Percentiles rank a stretch among this genome's conserved stretches.
phyloP scores from a whole-genome alignment of 1,284 basidiomycete genomes.

The Ustilago loliicola region DNA sequence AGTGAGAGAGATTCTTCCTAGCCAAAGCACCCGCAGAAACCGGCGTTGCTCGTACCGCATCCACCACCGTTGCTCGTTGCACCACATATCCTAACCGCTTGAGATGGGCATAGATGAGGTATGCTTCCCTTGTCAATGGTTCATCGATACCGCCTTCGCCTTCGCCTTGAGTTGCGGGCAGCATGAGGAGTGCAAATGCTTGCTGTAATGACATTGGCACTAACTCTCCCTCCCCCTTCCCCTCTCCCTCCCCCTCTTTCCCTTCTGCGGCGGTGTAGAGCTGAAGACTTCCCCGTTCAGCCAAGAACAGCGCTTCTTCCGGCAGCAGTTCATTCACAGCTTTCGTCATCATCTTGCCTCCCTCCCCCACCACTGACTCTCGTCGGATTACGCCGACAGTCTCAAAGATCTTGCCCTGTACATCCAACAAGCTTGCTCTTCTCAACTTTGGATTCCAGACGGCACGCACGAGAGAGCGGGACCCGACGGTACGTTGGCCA shows the following conservation, averaged over 20 bases:
- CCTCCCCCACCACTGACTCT: neutral
- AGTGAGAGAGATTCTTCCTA: conserved; percentile 15
- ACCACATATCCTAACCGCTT: conserved; percentile 91
- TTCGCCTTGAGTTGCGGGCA: conserved; percentile 70
- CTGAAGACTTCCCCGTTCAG: conserved; percentile 75
- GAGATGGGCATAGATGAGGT: conserved; percentile 92
- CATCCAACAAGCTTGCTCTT: conserved; percentile 58
- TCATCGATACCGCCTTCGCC: conserved; percentile 78
- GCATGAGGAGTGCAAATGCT: conserved; percentile 84
- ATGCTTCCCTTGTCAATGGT: conserved; percentile 81
- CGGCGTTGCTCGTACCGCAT: conserved; percentile 45
- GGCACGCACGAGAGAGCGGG: conserved; percentile 56
- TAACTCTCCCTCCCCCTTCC: conserved; percentile 72
- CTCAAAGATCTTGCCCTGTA: conserved; percentile 62
- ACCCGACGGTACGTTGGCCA: conserved; percentile 74
- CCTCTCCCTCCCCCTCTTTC: conserved; percentile 55
- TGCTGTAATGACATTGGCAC: conserved; percentile 86
- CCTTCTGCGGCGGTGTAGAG: conserved; percentile 38
- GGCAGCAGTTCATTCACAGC: conserved; percentile 81
- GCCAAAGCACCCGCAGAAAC: conserved; percentile 18
- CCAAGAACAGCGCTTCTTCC: conserved; percentile 91
- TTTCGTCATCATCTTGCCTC: conserved; percentile 24
- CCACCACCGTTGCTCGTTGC: conserved; percentile 75
- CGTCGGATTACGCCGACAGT: conserved; percentile 56
- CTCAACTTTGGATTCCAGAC: conserved; percentile 56